Evolutionary conservation across 2,329 filamentous ascomycete species (phyloP).

Genomic region (Colletotrichum orchidophilum): DNA sequence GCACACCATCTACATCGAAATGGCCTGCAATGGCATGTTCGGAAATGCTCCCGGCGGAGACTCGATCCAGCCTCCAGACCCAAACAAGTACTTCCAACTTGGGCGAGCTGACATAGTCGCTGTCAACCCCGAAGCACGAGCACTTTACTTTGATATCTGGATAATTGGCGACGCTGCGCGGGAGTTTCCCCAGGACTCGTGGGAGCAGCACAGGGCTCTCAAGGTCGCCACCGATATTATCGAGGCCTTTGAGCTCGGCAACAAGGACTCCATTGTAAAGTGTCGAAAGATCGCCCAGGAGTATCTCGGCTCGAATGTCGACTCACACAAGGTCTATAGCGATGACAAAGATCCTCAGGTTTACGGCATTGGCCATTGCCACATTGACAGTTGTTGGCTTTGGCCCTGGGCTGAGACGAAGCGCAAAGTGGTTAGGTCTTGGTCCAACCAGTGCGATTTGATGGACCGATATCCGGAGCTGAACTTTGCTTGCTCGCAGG

Average conservation of each 20-base stretch:
- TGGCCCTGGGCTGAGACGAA: slow-evolving; percentile 99
- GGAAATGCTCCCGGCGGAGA: slow-evolving; percentile 88
- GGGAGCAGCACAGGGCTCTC: slow-evolving; percentile 88
- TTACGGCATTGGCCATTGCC: slow-evolving; percentile 92
- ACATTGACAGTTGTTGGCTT: slow-evolving; percentile 98
- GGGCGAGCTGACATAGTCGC: slow-evolving; percentile 85
- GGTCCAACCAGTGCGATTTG: slow-evolving; percentile 95
- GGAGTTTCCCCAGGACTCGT: slow-evolving; percentile 88
- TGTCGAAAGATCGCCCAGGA: slow-evolving; percentile 84
- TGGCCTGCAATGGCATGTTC: slow-evolving; percentile 99
- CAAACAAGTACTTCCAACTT: slow-evolving; percentile 84
- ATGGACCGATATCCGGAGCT: slow-evolving; percentile 96
- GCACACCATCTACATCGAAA: slow-evolving; percentile 94
- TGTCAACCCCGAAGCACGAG: slow-evolving; percentile 85
- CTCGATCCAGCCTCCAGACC: slow-evolving; percentile 86
- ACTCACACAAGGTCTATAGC: slow-evolving; percentile 86
- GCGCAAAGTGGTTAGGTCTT: slow-evolving; percentile 93
- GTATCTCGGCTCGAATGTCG: slow-evolving; percentile 83
- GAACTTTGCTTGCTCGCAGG: slow-evolving; percentile 90
- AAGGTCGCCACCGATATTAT: slow-evolving; percentile 89
- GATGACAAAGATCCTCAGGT: slow-evolving; percentile 79
- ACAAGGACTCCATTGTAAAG: slow-evolving; percentile 79
- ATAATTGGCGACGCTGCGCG: slow-evolving; percentile 92
- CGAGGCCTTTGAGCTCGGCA: slow-evolving; percentile 84
- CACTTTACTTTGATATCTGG: slow-evolving; percentile 92